phyloP scores from a whole-genome alignment of 2,329 filamentous ascomycete species.

The Penicillium brevicompactum region DNA sequence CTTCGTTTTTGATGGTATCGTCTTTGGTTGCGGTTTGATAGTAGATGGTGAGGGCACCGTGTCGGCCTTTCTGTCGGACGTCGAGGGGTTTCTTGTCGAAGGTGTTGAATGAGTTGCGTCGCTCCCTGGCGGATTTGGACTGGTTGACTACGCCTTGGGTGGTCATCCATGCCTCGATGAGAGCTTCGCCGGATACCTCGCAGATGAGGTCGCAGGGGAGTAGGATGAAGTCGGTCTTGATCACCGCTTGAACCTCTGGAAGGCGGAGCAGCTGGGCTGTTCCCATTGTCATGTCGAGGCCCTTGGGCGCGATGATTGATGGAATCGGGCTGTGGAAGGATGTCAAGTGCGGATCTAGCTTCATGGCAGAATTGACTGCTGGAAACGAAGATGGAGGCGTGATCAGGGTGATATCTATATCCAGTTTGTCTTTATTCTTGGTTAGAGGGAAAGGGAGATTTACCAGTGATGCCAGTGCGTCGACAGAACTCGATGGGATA shows the following conservation, averaged over 20 bases:
- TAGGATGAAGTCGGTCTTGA: constrained; percentile 83
- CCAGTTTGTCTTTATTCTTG: not conserved
- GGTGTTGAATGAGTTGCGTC: not conserved
- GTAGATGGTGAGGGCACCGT: not conserved
- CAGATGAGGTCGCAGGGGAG: constrained; percentile 56
- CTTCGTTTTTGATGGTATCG: not conserved
- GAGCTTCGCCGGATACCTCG: not conserved
- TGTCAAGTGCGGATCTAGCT: constrained; percentile 1
- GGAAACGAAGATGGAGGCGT: not conserved
- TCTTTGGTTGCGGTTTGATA: not conserved
- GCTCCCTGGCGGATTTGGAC: not conserved
- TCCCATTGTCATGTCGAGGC: constrained; percentile 77
- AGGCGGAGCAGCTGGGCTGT: constrained; percentile 85
- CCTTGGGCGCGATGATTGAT: constrained; percentile 75
- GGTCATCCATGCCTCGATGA: constrained; percentile 2
- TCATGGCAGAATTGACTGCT: not conserved
- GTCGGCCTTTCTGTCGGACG: not conserved
- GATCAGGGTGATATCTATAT: constrained; percentile 5
- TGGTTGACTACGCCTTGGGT: not conserved
- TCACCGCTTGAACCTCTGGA: constrained; percentile 71
- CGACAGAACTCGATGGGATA: constrained; percentile 53
- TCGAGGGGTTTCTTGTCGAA: not conserved
- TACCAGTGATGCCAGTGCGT: constrained; percentile 48
- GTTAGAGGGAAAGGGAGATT: constrained; percentile 2
- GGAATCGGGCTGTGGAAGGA: constrained; percentile 23